phyloP scores from a whole-genome alignment of 2,329 filamentous ascomycete genomes.

The Epichloe festucae region DNA sequence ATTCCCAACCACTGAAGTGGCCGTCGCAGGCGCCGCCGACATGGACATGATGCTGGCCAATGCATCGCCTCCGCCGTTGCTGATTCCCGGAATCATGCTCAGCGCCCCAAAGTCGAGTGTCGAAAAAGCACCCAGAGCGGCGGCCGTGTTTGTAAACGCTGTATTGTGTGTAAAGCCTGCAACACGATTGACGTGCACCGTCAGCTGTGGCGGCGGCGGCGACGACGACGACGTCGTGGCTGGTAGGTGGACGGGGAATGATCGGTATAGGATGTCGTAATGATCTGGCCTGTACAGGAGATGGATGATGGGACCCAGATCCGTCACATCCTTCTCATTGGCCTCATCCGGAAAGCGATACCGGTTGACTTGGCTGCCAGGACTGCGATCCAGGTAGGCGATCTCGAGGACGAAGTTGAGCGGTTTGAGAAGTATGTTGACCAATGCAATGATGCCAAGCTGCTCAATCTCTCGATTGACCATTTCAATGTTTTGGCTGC shows the following conservation, averaged over 20 bases:
- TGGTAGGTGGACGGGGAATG: conserved; percentile 16
- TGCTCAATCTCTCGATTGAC: conserved; percentile 79
- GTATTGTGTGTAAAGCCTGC: conserved; percentile 32
- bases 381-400: conserved; percentile 78
- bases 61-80: conserved; percentile 5
- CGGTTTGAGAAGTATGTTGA: conserved; percentile 67
- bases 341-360: conserved; percentile 49
- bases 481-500: conserved; percentile 56
- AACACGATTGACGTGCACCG: conserved; percentile 41
- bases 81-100: conserved; percentile 34
- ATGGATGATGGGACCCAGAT: conserved; percentile 39
- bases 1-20: conserved; percentile 15
- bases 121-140: conserved; percentile 28
- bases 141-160: conserved; percentile 27
- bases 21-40: conserved; percentile 16
- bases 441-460: conserved; percentile 65
- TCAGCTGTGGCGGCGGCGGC: neutral
- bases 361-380: conserved; percentile 61
- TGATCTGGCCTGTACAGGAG: conserved; percentile 63
- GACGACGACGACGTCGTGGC: conserved; percentile 11
- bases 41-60: conserved; percentile 20
- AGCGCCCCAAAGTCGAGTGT: conserved; percentile 30
- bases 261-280: conserved; percentile 85
- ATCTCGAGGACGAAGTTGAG: conserved; percentile 73
- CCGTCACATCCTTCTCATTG: conserved; percentile 29